phyloP scores from a whole-genome alignment of 176 grass and related monocot genomes.

The Musa troglodytarum region DNA sequence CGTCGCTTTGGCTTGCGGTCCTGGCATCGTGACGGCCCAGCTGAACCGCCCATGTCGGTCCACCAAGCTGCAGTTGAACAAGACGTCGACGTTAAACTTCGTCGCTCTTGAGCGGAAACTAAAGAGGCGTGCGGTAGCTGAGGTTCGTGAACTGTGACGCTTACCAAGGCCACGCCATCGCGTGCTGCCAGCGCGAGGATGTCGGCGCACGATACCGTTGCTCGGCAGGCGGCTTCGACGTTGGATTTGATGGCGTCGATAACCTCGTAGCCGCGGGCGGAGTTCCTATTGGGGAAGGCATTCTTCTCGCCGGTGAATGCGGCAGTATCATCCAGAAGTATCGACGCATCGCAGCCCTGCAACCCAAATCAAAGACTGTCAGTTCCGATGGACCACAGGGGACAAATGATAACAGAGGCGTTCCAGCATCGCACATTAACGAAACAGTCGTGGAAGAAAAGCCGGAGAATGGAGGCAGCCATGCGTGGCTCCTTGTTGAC shows the following conservation, averaged over 20 bases:
- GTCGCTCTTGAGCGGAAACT: background rate
- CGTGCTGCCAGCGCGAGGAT: slow-evolving; percentile 43
- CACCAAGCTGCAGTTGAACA: slow-evolving; percentile 19
- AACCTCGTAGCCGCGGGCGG: slow-evolving; percentile 17
- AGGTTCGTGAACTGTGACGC: background rate
- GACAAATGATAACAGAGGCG: background rate
- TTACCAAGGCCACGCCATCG: slow-evolving; percentile 42
- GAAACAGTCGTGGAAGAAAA: slow-evolving; percentile 49
- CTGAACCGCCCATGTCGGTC: slow-evolving; percentile 27
- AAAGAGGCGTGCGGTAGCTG: background rate
- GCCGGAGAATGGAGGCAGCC: slow-evolving; percentile 33
- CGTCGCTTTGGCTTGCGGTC: slow-evolving; percentile 38
- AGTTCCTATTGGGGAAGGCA: slow-evolving; percentile 19
- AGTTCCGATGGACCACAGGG: background rate
- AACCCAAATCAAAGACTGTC: background rate
- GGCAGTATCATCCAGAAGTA: slow-evolving; percentile 19
- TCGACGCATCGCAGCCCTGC: slow-evolving; percentile 27
- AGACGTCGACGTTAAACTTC: background rate
- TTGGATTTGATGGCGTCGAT: background rate
- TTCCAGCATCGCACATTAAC: slow-evolving; percentile 22
- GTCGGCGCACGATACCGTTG: slow-evolving; percentile 49
- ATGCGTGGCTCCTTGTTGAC: slow-evolving; percentile 21
- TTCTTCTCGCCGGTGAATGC: slow-evolving; percentile 30
- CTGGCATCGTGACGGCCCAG: slow-evolving; percentile 39
- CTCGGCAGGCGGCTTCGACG: slow-evolving; percentile 21